These are phyloP conservation scores for Hordeum pubiflorum DNA, from an alignment of 202 grass and related monocot genomes.

Conservation along the genomic window DNA sequence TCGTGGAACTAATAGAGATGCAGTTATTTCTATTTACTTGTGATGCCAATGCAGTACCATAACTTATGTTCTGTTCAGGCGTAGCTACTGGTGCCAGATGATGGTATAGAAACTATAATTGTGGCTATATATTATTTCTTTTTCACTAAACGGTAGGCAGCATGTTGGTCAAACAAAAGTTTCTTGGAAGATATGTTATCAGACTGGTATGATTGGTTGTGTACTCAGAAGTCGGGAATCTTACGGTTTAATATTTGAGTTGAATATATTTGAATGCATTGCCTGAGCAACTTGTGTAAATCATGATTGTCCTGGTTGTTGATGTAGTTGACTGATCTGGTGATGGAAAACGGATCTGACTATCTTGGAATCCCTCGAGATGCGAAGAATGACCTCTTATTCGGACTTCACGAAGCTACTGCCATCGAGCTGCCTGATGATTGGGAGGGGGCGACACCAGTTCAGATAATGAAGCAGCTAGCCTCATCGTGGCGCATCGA, in stretches of 20 bases:
- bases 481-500: constrained; percentile 85
- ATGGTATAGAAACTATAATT: neutral
- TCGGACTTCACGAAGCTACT: constrained; percentile 65
- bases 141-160: neutral
- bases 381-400: constrained; percentile 58
- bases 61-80: neutral
- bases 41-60: neutral
- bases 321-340: constrained; percentile 74
- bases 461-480: constrained; percentile 92
- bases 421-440: constrained; percentile 63
- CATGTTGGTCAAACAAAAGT: constrained; percentile 1
- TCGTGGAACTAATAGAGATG: constrained; percentile 7
- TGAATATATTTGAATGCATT: constrained; percentile 17
- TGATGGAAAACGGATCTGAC: constrained; percentile 69
- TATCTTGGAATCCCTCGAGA: constrained; percentile 65
- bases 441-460: constrained; percentile 72
- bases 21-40: constrained; percentile 13
- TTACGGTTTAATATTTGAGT: neutral
- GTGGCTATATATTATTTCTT: neutral
- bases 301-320: constrained; percentile 10
- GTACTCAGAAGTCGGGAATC: neutral
- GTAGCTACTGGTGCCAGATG: constrained; percentile 10
- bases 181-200: constrained; percentile 1
- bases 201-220: neutral
- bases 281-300: neutral